Base-by-base conservation (phyloP, 1,284 basidiomycete genomes). In the Puccinia horiana region DNA sequence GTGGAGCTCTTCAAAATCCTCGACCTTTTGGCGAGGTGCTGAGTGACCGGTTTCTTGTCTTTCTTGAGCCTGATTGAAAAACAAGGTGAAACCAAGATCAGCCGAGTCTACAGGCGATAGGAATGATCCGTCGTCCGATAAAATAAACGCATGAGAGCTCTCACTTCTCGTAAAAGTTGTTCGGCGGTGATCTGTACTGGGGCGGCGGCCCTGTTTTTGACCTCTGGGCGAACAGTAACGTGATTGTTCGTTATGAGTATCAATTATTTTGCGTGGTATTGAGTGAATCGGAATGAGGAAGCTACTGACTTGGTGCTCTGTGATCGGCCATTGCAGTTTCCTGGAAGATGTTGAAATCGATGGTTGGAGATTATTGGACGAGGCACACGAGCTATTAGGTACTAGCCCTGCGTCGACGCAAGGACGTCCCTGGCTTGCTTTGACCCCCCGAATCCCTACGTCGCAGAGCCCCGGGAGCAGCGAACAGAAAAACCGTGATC, bases 1-100 rank as follows among this genome's bases (percentile, higher is more conserved):
- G 87, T 93, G 90, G 56, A 99, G 92, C 88, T 99, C 97, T 87
- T 99, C 97, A 85, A 94, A 94, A 88, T 99, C 97, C 88, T 98
- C 95, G 72, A 99, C 92, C 69, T 94, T 91, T 87, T 98, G 95
- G 85, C 92, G 93, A n/a, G 96, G 95, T 2, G 95, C 94, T 76
- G 92, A 91, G 86, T 95, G 93, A 20, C 93, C 91, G 32, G 93
- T 91, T 86, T 98, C 97, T 89, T 99, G 96, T 77, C 96, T 90
- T 86, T 98, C 97, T 91, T 98, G 95, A 61, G 97, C 95, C 91
- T 67, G 18, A 20, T 93, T 77, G 23, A 85, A 18, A 61, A 14
- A 77, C 35, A 65, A 67, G 2, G 29, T 61, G 26, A 84, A 47
- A 69, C 35, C 23, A 20, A 35, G 32, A 49, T 29, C 23, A 26